Evolutionary conservation across 805 yeast genomes (phyloP), one percentile per base, ranked within the genome.

Genomic region (Brettanomyces naardenensis): DNA sequence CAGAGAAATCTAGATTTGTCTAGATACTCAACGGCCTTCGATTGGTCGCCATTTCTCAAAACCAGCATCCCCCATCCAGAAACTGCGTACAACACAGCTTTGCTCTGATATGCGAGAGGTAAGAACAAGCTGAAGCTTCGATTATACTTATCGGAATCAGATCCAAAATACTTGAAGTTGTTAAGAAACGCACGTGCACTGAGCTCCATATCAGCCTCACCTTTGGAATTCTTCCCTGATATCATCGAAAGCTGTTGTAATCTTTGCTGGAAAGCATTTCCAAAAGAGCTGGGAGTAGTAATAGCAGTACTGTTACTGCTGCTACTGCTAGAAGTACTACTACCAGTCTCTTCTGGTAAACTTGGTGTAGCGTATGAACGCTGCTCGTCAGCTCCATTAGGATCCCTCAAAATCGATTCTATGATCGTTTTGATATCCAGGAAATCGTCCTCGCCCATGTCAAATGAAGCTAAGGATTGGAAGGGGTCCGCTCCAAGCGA

Each of bases 41-140:
- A 9, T 28, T 28, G 15, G 14, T 35, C 28, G 5, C 28, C 29
- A 14, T 29, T n/a, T 11, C 15, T 11, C 20, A 19, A 15, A 5
- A 29, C 28, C n/a, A 35, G 17, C 33, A 35, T 21, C 4, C 38
- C 27, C 38, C 38, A 35, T 7, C 38, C 38, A 5, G 33, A 19
- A 19, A 35, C 23, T 5, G 38, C 33, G 19, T 35, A 35, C 15
- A 35, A 19, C n/a, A 35, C 33, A 4, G 33, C 28, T 18, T 29
- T 29, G 15, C 28, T 35, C n/a, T 21, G 33, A 21, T 28, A 29
- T 6, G 38, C 38, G 6, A 28, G 28, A 9, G 38, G 38, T 19
- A 35, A 21, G 14, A 35, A 35, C 9, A 35, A 23, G 15, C 14
- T 17, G n/a, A 28, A 28, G 10, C 33, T 28, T 7, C 33, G 33